Conservation (phyloP, 352 stramenopile species). For the Phytophthora hybrid region DNA sequence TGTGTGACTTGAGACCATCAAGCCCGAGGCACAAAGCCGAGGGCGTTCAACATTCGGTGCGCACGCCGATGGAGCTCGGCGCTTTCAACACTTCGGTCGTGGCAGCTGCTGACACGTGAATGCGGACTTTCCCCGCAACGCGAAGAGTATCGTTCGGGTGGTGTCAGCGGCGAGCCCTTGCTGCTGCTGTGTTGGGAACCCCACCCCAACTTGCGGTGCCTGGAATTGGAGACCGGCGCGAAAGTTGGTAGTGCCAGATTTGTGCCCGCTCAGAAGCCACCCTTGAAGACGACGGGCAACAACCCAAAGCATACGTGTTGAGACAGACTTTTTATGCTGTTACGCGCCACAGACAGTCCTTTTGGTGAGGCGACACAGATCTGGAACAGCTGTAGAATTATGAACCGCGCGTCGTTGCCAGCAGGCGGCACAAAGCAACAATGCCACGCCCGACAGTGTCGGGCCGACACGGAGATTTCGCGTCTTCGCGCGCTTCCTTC, state of each 20-base stretch:
- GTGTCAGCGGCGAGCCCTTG: background rate
- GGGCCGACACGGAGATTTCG: constrained; percentile 3
- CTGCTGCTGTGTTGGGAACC: background rate
- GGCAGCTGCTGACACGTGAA: constrained; percentile 17
- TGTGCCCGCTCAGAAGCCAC: too few species aligned
- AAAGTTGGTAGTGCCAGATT: background rate
- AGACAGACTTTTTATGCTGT: background rate
- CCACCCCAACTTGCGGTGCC: constrained; percentile 10
- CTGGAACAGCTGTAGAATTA: background rate
- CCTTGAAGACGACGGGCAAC: background rate
- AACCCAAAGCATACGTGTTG: background rate
- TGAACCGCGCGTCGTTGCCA: constrained; percentile 4
- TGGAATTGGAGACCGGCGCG: background rate
- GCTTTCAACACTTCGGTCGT: constrained; percentile 15
- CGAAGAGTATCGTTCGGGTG: background rate
- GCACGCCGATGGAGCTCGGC: constrained; percentile 1
- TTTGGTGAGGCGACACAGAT: constrained; percentile 5
- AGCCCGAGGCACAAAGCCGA: constrained; percentile 22
- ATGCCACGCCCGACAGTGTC: constrained; percentile 14
- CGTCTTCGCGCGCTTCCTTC: constrained; percentile 8
- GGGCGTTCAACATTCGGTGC: constrained; percentile 23
- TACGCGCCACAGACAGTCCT: background rate
- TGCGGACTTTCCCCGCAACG: constrained; percentile 1
- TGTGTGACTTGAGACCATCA: constrained; percentile 22
- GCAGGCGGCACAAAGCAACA: constrained; percentile 23